Conservation (phyloP, 257 asterid genomes). For the Ophiorrhiza pumila region DNA sequence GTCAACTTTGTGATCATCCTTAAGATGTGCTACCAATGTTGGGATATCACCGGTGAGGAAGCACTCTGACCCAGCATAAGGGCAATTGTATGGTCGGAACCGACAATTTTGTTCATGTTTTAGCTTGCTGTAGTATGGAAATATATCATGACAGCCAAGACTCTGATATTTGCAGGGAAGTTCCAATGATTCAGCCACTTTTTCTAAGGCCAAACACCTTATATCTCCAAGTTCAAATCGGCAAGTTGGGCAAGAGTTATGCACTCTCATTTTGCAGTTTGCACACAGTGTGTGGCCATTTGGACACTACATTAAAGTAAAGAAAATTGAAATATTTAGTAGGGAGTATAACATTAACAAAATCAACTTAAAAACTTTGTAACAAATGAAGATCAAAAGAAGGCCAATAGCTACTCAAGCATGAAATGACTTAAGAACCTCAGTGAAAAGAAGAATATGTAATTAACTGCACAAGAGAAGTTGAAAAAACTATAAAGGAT, state of each 20-base stretch:
- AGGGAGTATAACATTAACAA: neutral
- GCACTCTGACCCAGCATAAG: slow-evolving; percentile 83
- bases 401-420: neutral
- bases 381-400: neutral
- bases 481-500: neutral
- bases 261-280: slow-evolving; percentile 54
- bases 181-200: slow-evolving; percentile 69
- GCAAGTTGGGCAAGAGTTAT: slow-evolving; percentile 67
- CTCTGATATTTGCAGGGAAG: slow-evolving; percentile 71
- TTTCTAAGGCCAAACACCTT: slow-evolving; percentile 84
- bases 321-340: neutral
- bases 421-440: neutral
- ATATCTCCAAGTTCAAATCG: slow-evolving; percentile 61
- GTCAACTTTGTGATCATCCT: slow-evolving; percentile 84
- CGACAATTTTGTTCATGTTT: slow-evolving; percentile 69
- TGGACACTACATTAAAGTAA: slow-evolving; percentile 56
- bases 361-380: neutral
- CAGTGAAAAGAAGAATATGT: neutral
- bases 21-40: slow-evolving; percentile 58
- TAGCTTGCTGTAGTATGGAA: slow-evolving; percentile 57
- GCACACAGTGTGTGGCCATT: slow-evolving; percentile 81
- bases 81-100: slow-evolving; percentile 76
- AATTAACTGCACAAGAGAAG: neutral
- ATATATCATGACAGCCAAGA: slow-evolving; percentile 60
- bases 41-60: slow-evolving; percentile 60